Base-by-base conservation (phyloP, 2,329 filamentous ascomycete species). In the Anisogramma anomala region DNA sequence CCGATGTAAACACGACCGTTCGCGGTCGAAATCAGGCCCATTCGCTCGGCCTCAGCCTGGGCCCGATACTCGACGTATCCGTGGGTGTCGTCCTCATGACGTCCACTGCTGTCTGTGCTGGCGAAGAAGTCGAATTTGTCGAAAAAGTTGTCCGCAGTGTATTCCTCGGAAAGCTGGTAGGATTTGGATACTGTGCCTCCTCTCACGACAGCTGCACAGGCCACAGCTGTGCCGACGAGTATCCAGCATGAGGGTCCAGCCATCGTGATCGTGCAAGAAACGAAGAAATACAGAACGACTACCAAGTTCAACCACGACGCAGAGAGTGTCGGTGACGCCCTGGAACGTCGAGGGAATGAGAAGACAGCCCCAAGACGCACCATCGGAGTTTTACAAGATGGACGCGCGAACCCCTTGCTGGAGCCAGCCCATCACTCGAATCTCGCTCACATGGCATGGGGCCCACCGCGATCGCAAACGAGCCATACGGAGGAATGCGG, bases 21-120 rank as follows among this genome's bases (percentile, higher is more conserved):
- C 14, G 57, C 46, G n/a, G 49, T 55, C 17, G 52, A 52, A 37
- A 63, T 52, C 4, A 69, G 53, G 14, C 59, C 60, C 19, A 62
- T 50, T 3, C 40, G 42, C 10, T 53, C 33, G 13, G 68, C 66
- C 14, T 60, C 55, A 2, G 46, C 17, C 39, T 55, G 50, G 53
- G 40, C 55, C 34, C 58, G 55, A 49, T 69, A 87, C 42, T 66
- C 61, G 39, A 84, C 80, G 51, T 71, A 82, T 7, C 81, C 82
- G 41, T 70, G 54, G 35, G 77, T 85, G 7, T 76, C 76, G 50
- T 86, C 81, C 38, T 32, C 34, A 3, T 31, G 35, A 10, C 50
- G 33, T 18, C 48, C 52, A 39, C 55, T 26, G n/a, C 20, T 43
- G 15, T 41, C 34, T 14, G 36, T 31, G 32, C 32, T 39, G 19